Conservation (phyloP, 192 early-diverging fungal species). For the Backusella psychrophila region DNA sequence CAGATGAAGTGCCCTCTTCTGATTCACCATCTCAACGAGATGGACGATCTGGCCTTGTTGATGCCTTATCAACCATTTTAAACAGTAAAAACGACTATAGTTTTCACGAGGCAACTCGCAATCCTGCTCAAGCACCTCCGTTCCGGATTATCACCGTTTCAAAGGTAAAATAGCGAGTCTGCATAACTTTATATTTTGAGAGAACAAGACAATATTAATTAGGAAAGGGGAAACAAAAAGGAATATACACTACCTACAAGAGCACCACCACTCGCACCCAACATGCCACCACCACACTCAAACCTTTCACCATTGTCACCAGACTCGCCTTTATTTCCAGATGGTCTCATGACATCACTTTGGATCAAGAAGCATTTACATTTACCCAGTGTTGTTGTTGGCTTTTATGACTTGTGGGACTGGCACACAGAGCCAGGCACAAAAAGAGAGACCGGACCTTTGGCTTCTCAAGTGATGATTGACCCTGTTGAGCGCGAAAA, state of each 20-base stretch:
- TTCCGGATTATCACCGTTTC: slow-evolving; percentile 30
- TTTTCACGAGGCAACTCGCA: slow-evolving; percentile 19
- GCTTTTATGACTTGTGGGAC: slow-evolving; percentile 69
- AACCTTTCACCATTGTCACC: slow-evolving; percentile 66
- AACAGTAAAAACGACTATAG: slow-evolving; percentile 26
- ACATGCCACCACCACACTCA: slow-evolving; percentile 42
- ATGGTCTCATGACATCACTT: slow-evolving; percentile 73
- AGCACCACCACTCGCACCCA: slow-evolving; percentile 17
- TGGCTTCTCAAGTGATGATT: slow-evolving; percentile 33
- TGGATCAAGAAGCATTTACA: slow-evolving; percentile 72
- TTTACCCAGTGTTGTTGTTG: slow-evolving; percentile 63
- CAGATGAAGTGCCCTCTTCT: not conserved
- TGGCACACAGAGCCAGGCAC: slow-evolving; percentile 26
- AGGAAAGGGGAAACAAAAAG: not conserved
- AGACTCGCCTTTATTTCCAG: slow-evolving; percentile 74
- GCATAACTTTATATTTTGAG: not conserved
- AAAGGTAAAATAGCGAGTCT: slow-evolving; percentile 24
- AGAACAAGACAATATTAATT: not conserved
- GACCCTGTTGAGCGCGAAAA: slow-evolving; percentile 62
- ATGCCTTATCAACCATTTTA: slow-evolving; percentile 18
- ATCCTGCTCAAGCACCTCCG: slow-evolving; percentile 29
- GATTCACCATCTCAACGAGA: not conserved
- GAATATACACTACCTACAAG: slow-evolving; percentile 17
- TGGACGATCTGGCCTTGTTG: slow-evolving; percentile 7
- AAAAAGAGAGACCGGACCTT: slow-evolving; percentile 30